phyloP scores from a whole-genome alignment of 2,329 filamentous ascomycete species.

The Macrophomina pseudophaseolina region DNA sequence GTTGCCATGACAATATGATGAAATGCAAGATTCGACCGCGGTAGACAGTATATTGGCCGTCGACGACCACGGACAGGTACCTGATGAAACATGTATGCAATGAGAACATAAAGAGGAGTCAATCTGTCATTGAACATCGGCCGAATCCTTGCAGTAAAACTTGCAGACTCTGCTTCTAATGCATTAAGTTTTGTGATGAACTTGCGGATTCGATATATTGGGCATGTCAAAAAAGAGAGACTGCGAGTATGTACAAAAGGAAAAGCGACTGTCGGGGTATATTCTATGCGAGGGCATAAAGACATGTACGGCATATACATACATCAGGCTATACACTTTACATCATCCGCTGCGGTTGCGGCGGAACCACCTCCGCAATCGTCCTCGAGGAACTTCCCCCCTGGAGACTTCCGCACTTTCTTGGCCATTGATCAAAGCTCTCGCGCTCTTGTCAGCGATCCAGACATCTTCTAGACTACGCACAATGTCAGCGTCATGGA shows the following conservation, averaged over 20 bases:
- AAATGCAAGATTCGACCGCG: not conserved
- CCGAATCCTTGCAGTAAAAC: not conserved
- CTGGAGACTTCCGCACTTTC: not conserved
- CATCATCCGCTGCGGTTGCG: slow-evolving; percentile 12
- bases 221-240: not conserved
- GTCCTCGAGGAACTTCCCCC: not conserved
- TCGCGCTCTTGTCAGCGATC: slow-evolving; percentile 52
- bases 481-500: slow-evolving; percentile 25
- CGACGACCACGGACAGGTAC: not conserved
- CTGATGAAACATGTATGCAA: not conserved
- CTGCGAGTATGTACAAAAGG: not conserved
- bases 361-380: slow-evolving; percentile 15
- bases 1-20: not conserved
- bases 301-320: not conserved
- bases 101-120: not conserved
- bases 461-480: slow-evolving; percentile 70
- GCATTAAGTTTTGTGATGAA: not conserved
- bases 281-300: not conserved
- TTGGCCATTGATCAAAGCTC: slow-evolving; percentile 7
- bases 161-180: not conserved
- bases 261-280: slow-evolving; percentile 16
- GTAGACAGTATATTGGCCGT: not conserved
- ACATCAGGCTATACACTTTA: slow-evolving; percentile 2
- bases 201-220: not conserved
- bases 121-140: not conserved